Evolutionary conservation across 805 yeast species (phyloP).

Genomic region (baker's yeast (Saccharomyces cerevisiae)): DNA sequence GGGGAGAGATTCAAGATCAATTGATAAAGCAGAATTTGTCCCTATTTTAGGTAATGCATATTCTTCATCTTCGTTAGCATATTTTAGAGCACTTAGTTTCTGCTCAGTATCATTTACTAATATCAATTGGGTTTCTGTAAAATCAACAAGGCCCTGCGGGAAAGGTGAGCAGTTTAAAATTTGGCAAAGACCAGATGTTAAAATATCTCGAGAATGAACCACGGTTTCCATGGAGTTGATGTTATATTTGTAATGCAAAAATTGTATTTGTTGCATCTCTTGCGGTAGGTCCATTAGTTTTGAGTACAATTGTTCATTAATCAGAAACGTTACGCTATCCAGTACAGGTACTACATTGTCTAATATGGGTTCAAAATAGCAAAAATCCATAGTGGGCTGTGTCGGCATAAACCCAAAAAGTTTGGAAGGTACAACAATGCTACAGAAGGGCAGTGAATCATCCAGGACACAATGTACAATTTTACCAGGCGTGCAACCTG

Average conservation of each 20-base stretch:
- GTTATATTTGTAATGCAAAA: constrained; percentile 17
- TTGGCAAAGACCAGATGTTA: constrained; percentile 14
- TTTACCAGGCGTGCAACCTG: not conserved
- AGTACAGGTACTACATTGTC: constrained; percentile 7
- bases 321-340: constrained; percentile 9
- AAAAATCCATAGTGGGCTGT: constrained; percentile 12
- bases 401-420: constrained; percentile 4
- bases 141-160: constrained; percentile 17
- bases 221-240: constrained; percentile 10
- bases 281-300: constrained; percentile 11
- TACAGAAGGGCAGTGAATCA: constrained; percentile 6
- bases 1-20: not conserved
- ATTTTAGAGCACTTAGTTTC: not conserved
- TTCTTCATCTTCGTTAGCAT: not conserved
- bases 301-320: constrained; percentile 16
- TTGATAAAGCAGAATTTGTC: not conserved
- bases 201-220: constrained; percentile 9
- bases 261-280: constrained; percentile 12
- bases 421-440: constrained; percentile 9
- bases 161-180: constrained; percentile 15
- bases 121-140: constrained; percentile 13
- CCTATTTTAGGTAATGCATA: not conserved
- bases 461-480: constrained; percentile 7
- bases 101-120: constrained; percentile 11
- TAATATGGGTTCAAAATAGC: constrained; percentile 9